Base-by-base conservation (phyloP, 768 basidiomycete genomes). In the Mycena filopes region DNA sequence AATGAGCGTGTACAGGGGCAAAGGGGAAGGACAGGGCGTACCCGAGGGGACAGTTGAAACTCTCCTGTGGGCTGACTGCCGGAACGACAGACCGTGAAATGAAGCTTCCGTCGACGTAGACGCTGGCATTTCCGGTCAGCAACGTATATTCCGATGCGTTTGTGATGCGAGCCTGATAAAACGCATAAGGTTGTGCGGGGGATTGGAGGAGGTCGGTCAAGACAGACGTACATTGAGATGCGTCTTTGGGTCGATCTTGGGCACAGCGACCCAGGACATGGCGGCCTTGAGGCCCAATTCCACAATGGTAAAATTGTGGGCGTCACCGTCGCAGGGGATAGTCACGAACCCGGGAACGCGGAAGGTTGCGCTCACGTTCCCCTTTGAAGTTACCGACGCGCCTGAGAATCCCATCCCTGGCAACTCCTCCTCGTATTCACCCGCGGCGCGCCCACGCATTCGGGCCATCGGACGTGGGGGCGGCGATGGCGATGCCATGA, bases 71-170 rank as follows among this genome's bases (percentile, higher is more conserved):
- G 36, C 77, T 77, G 12, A 80, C 80, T 0, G 65, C 54, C 3
- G 78, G 76, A 9, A 83, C 61, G n/a, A 54, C 51, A 1, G 79
- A 77, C 11, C 74, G 71, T 21, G 80, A 76, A 10, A 79, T 81
- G 70, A 82, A 82, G 61, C 77, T 80, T 10, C 81, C 80, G 56
- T 83, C 79, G 2, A 83, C 78, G 58, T 80, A 82, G 29, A 82
- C 73, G 53, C 75, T 81, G 0, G 78, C 79, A 1, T 56, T 67
- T 0, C 82, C 82, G 2, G 60, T 65, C 16, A 82, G 67, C 10
- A 83, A 69, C 1, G 79, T 75, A 50, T 78, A 82, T 40, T 81
- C 77, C 0, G 80, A 81, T 1, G 74, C 72, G 61, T 83, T 83
- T 55, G 72, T 75, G 10, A 83, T 77, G 33, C 75, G 76, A 1